Conservation (phyloP, 2,329 filamentous ascomycete genomes). For the Aspergillus chevalieri region DNA sequence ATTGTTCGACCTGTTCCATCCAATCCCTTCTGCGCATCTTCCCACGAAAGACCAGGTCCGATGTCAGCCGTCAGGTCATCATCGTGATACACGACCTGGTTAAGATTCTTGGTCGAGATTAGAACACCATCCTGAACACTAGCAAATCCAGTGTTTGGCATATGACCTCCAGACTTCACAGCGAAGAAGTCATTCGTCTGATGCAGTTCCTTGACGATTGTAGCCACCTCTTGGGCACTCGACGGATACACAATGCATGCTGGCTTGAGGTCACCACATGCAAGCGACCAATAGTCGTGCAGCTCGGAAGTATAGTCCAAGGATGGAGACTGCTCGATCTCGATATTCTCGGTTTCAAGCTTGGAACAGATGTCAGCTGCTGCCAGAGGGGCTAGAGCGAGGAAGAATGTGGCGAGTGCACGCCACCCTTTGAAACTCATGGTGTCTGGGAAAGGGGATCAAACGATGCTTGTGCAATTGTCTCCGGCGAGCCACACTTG, state of each 20-base stretch:
- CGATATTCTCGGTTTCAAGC: constrained; percentile 29
- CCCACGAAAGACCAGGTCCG: constrained; percentile 32
- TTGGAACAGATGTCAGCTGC: constrained; percentile 34
- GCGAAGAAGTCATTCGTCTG: constrained; percentile 48
- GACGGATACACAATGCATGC: constrained; percentile 45
- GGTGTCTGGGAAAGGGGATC: background rate
- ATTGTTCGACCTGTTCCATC: constrained; percentile 27
- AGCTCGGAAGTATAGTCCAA: constrained; percentile 34
- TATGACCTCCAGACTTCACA: constrained; percentile 48
- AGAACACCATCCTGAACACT: constrained; percentile 41
- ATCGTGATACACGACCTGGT: constrained; percentile 30
- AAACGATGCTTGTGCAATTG: too few relatives aligned
- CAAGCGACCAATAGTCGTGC: constrained; percentile 43
- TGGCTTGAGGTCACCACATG: constrained; percentile 38
- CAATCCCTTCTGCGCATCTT: constrained; percentile 27
- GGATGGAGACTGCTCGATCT: constrained; percentile 26
- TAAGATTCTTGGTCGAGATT: constrained; percentile 41
- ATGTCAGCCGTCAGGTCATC: constrained; percentile 35
- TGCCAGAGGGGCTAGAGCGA: constrained; percentile 15
- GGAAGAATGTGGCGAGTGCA: constrained; percentile 9
- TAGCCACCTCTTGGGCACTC: constrained; percentile 47
- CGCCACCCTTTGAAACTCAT: constrained; percentile 18
- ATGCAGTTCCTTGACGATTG: constrained; percentile 47
- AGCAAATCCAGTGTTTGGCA: constrained; percentile 42
- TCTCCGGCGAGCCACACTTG: background rate